Conservation (phyloP, 306 rosid species). For the Fragaria ananassa region DNA sequence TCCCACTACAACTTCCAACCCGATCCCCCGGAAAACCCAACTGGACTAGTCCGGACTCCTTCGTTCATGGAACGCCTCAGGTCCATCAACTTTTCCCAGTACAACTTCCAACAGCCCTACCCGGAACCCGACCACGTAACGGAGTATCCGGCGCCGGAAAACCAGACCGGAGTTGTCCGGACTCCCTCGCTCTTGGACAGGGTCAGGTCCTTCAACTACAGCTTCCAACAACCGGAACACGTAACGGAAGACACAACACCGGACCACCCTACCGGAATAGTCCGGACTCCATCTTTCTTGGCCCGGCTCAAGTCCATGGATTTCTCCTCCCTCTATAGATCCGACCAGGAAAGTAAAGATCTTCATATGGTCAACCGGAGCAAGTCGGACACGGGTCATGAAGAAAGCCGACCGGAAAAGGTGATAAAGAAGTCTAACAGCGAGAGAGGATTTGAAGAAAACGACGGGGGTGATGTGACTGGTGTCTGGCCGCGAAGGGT, state of each 20-base stretch:
- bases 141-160: background rate
- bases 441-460: conserved; percentile 2
- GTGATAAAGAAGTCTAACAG: conserved; percentile 36
- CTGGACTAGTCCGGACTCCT: background rate
- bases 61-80: conserved; percentile 30
- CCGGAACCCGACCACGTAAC: background rate
- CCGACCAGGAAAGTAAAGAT: conserved; percentile 13
- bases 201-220: conserved; percentile 33
- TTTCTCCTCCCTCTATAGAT: conserved; percentile 26
- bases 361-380: conserved; percentile 28
- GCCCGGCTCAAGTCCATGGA: conserved; percentile 48
- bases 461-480: background rate
- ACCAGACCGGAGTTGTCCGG: conserved; percentile 17
- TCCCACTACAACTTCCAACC: conserved; percentile 21
- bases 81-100: conserved; percentile 26
- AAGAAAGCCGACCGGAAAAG: conserved; percentile 25
- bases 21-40: background rate
- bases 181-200: conserved; percentile 50
- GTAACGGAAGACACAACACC: background rate
- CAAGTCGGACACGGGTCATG: conserved; percentile 28
- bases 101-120: conserved; percentile 11
- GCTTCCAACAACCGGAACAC: conserved; percentile 2
- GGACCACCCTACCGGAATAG: conserved; percentile 12
- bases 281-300: conserved; percentile 43
- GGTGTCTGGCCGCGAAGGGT: conserved; percentile 32